These are phyloP conservation scores for Yamadazyma philogaea DNA, from an alignment of 805 yeast species.

Conservation along the genomic window DNA sequence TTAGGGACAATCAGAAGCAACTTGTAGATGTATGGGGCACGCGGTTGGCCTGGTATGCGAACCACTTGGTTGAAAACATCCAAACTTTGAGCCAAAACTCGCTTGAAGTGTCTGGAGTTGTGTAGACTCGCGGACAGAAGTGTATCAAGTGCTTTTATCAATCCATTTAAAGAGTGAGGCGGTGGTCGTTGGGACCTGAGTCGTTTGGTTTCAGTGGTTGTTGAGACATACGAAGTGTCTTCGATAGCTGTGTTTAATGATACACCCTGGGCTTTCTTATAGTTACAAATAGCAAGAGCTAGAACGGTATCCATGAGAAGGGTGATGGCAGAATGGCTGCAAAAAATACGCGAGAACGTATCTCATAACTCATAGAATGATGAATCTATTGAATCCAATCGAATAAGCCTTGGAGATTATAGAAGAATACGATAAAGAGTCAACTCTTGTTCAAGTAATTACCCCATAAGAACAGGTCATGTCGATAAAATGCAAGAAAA, in stretches of 20 bases:
- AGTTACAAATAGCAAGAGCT: conserved; percentile 2
- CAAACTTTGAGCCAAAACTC: neutral
- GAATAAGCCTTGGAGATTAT: no score
- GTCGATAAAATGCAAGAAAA: no score
- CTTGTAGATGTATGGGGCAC: neutral
- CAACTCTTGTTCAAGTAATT: no score
- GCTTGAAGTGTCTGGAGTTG: neutral
- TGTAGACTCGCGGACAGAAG: conserved; percentile 6
- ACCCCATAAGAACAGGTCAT: no score
- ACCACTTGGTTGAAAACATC: neutral
- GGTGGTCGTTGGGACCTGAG: neutral
- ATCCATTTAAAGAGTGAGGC: neutral
- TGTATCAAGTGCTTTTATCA: neutral
- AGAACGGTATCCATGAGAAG: conserved; percentile 1
- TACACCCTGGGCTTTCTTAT: neutral
- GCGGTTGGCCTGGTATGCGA: neutral
- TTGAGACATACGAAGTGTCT: neutral
- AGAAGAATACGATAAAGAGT: no score
- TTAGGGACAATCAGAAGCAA: neutral
- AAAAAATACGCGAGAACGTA: neutral
- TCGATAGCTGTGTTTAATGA: neutral
- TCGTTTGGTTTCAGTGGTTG: neutral
- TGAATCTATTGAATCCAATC: no score
- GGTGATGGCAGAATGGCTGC: neutral
- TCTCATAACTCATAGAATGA: no score